Percentiles rank a stretch among this genome's conserved stretches.
phyloP scores from a whole-genome alignment of 495 filamentous ascomycete species.

The Tirmania nivea region DNA sequence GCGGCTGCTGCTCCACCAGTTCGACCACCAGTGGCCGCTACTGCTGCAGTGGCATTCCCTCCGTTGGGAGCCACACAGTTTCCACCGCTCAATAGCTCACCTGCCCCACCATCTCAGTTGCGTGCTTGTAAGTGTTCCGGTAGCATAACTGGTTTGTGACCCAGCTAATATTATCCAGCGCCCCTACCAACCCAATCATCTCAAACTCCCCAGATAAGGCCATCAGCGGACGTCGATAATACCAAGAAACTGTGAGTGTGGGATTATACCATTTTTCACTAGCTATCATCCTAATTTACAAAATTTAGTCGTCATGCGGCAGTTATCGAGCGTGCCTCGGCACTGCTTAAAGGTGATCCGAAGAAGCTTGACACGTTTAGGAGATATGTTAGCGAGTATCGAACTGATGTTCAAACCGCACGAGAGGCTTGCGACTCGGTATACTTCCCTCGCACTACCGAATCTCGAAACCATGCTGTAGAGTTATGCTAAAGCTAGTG shows the following conservation, averaged over 20 bases:
- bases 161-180: constrained; percentile 16
- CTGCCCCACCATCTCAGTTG: background rate
- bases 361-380: constrained; percentile 59
- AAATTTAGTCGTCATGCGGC: constrained; percentile 30
- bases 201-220: background rate
- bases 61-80: constrained; percentile 1
- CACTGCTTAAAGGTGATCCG: constrained; percentile 51
- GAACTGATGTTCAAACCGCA: constrained; percentile 40
- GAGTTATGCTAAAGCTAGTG: background rate
- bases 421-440: constrained; percentile 61
- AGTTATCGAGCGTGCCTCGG: constrained; percentile 65
- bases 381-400: constrained; percentile 50
- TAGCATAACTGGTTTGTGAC: constrained; percentile 10
- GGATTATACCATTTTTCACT: too few relatives aligned
- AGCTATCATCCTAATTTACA: too few relatives aligned
- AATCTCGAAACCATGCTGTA: background rate
- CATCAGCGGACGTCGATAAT: too few relatives aligned
- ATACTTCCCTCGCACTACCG: constrained; percentile 18
- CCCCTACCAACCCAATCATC: background rate
- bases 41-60: background rate
- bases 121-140: too few relatives aligned
- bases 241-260: too few relatives aligned
- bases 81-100: constrained; percentile 8
- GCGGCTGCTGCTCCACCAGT: background rate
- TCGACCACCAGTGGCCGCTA: constrained; percentile 6